Base-by-base conservation (phyloP, 2,329 filamentous ascomycete genomes). In the Graphilbum sp. region DNA sequence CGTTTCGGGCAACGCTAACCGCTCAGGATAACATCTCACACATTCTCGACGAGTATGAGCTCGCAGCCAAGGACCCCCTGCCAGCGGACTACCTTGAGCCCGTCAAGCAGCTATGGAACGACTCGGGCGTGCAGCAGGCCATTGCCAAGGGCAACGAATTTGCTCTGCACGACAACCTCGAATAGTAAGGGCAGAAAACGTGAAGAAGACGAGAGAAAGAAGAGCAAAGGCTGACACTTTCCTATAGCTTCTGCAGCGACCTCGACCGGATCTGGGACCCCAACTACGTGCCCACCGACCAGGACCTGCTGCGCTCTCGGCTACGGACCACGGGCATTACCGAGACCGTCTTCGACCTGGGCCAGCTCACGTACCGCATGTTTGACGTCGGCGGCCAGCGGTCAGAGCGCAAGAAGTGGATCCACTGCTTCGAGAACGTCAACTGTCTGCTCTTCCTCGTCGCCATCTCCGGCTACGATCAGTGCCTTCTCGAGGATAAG, bases 371-470 rank as follows among this genome's bases (percentile, higher is more conserved):
- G 46, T 95, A 95, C 61, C 80, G 86, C 51, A 95, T 96, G 86
- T 93, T 93, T 58, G 86, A 94, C 52, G 86, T 93, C 34, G 86
- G 86, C 55, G 86, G 86, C 41, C 86, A 94, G 56, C 70, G 86
- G 50, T 93, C 86, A 21, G 86, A 94, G 60, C 79, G 86, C 45
- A 93, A 93, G 70, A 94, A 94, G 66, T 94, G 86, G 86, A 93
- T 94, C 45, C 86, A 94, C 57, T 90, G 86, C 54, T 94, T 94
- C 54, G 86, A 94, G 56, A 90, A 90, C 46, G 86, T 94, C 45
- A 86, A 90, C 52, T 87, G 84, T 48, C 67, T 96, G 38, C 66
- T 96, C 31, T 96, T 96, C 61, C 71, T 96, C 47, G 88, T 94
- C 37, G 87, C 88, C 35, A 87, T 96, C 49, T 94, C 86, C 46